Base-by-base conservation (phyloP, 2,329 filamentous ascomycete species). In the Venturia carpophila region DNA sequence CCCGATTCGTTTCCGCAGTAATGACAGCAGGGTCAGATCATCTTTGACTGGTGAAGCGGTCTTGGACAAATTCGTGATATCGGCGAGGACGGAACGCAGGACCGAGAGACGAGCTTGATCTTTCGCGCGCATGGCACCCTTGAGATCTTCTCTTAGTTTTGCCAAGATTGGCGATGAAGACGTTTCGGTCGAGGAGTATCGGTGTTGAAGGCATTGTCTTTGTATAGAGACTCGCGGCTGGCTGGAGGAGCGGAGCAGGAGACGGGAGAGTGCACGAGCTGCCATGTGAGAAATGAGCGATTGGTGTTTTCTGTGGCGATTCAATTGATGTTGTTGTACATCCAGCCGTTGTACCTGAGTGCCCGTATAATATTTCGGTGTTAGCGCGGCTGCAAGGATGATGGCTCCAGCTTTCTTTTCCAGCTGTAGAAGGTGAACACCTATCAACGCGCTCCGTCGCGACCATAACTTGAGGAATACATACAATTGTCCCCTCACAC, bases 51-150 rank as follows among this genome's bases (percentile, higher is more conserved):
- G 89, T 47, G 78, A 79, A 47, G 81, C 72, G 17, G 88, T 91
- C 77, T 92, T 92, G 73, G 86, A 87, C 42, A 88, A 86, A 75
- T 92, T 92, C 70, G 87, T 86, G 67, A 88, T 85, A 68, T 88
- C 83, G 41, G 88, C 81, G 68, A 92, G 82, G 67, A 92, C 78
- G 49, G 81, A 75, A 69, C 90, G 87, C 61, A 93, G 81, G 45
- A 90, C 88, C 47, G 83, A 78, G 34, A 92, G 83, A 2, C 87
- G 85, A 34, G 84, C 78, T 34, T 76, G 79, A 71, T 81, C 78
- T 70, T 80, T 80, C n/a, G 75, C 70, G 66, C 76, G 76, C 75
- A 82, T 78, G 41, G 79, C 78, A 5, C 70, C 75, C 68, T 81
- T 81, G 52, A 82, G 75, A 67, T 81, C 79, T 17, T 71, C 68